Base-by-base conservation (phyloP, 352 stramenopile genomes). In the Aphanomyces astaci region DNA sequence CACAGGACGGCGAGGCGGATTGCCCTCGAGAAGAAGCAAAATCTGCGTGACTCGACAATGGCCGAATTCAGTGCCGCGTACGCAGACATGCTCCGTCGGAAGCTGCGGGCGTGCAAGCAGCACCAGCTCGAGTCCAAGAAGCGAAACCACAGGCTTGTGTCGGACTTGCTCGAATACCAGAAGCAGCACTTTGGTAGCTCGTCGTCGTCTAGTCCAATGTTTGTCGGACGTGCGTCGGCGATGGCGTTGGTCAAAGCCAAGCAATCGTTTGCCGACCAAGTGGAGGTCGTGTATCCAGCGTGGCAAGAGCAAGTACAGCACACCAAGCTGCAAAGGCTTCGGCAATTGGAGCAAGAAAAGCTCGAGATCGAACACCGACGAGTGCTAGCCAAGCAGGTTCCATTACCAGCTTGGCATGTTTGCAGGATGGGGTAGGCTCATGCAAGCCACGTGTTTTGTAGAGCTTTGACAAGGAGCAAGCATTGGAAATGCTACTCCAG, bases 391-490 rank as follows among this genome's bases (percentile, higher is more conserved):
- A 92, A 86, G 72, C 88, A 92, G 73, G 86, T 92, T 27, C 33
- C 36, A n/a, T n/a, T n/a, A n/a, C n/a, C n/a, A n/a, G n/a, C n/a
- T n/a, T n/a, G n/a, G n/a, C n/a, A n/a, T n/a, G n/a, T n/a, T n/a
- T n/a, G n/a, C n/a, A n/a, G n/a, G n/a, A n/a, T n/a, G n/a, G n/a
- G n/a, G n/a, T n/a, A n/a, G n/a, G n/a, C n/a, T n/a, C n/a, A n/a
- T n/a, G n/a, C n/a, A n/a, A n/a, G n/a, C n/a, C n/a, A n/a, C n/a
- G n/a, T n/a, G n/a, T n/a, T n/a, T n/a, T 19, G 22, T 70, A 94
- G 86, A 88, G 78, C 9, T 94, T 92, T 73, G 82, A 94, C 45
- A 90, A 88, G 30, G 84, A 92, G 51, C 82, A 88, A 43, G 86
- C 73, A 10, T 53, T 92, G 1, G 79, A 86, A 28, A 76, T 85